These are phyloP conservation scores for Micractinium conductrix DNA, from an alignment of 139 green algal genomes.

Conservation along the genomic window DNA sequence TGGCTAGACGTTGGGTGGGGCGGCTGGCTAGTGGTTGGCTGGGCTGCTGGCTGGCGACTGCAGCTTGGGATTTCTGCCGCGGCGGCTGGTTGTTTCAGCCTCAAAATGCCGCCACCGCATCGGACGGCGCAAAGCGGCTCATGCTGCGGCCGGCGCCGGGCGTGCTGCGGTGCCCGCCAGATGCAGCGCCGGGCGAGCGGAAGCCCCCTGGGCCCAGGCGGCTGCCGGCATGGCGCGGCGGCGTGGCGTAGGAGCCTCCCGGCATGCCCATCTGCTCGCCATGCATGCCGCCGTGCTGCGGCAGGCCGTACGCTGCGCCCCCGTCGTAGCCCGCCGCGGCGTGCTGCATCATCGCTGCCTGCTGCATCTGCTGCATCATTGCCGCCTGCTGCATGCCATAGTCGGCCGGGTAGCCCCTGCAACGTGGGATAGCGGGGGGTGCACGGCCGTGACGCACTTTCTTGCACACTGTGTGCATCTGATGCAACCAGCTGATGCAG, in stretches of 20 bases:
- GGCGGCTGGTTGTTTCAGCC: background rate
- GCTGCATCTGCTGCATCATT: background rate
- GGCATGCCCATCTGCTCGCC: background rate
- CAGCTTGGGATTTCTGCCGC: background rate
- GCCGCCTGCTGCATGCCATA: background rate
- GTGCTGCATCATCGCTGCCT: conserved; percentile 20
- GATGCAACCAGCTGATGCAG: too few relatives aligned
- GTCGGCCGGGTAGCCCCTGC: too few relatives aligned
- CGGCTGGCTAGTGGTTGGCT: background rate
- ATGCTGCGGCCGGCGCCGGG: conserved; percentile 11
- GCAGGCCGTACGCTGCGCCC: background rate
- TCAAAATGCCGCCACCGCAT: conserved; percentile 20
- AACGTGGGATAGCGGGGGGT: too few relatives aligned
- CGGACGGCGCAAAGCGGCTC: conserved; percentile 17
- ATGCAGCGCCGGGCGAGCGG: background rate
- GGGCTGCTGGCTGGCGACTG: background rate
- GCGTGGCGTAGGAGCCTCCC: too few relatives aligned
- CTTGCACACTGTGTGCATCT: too few relatives aligned
- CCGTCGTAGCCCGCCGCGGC: background rate
- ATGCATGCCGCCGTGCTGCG: background rate
- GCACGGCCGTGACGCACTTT: too few relatives aligned
- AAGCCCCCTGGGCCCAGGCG: background rate
- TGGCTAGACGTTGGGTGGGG: background rate
- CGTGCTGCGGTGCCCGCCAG: background rate
- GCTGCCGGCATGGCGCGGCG: background rate